Evolutionary conservation across 129 eudicot species (phyloP), one percentile per base, ranked within the genome.

Genomic region (Flaveria brownii): DNA sequence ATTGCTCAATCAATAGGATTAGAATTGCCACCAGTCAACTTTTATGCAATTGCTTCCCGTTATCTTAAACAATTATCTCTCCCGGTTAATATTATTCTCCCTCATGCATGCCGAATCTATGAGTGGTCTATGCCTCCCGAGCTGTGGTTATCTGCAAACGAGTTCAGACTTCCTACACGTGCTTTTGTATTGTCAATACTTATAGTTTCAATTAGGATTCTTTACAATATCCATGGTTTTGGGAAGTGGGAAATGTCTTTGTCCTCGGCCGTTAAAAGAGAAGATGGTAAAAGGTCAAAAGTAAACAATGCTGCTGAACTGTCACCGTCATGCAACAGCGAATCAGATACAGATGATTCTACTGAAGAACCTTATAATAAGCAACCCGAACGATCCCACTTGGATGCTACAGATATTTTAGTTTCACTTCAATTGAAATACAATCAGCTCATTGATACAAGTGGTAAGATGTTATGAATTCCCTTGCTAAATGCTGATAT

Each of bases 51-150:
- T 67, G 96, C 96, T 80, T 84, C 87, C 0, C 87, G 98, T 52
- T 90, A 81, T 90, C 81, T 89, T 9, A 41, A 26, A 60, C 82
- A 85, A 64, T 82, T 90, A 76, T 86, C 87, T 67, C 85, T 93
- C 84, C 89, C 98, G 0, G 78, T 73, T 14, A 79, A 71, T 13
- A 82, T 77, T 47, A 79, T 93, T 78, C 88, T 86, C 64, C 88
- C 92, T 67, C 81, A 72, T 47, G 98, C 92, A 18, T 86, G 87
- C 72, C 81, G 68, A 9, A 76, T 88, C 49, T 86, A 79, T 45
- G 96, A 93, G 78, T 93, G 97, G 97, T 85, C 92, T 65, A 86
- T 86, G 96, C 97, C 98, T 69, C 84, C 89, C 4, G 98, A 88
- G 50, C 68, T 91, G 59, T 87, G 86, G 88, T 23, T 90, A 26